These are phyloP conservation scores for Sophora flavescens DNA, from an alignment of 306 rosid species.

Conservation along the genomic window DNA sequence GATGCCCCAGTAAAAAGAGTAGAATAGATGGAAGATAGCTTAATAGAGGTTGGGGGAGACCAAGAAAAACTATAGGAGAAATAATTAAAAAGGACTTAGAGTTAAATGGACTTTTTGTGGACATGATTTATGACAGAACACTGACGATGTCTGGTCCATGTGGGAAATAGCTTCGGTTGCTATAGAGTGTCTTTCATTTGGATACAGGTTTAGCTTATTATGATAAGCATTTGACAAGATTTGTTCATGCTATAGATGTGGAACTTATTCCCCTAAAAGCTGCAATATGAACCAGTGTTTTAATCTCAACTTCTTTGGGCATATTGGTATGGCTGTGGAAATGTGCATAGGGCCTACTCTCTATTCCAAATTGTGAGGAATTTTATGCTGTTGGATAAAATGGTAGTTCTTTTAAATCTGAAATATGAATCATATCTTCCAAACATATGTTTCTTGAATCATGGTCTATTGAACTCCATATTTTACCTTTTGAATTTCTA, in stretches of 20 bases:
- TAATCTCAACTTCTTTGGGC: background rate
- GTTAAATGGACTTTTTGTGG: background rate
- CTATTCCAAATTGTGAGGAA: constrained; percentile 18
- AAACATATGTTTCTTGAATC: constrained; percentile 12
- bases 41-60: background rate
- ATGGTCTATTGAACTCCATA: constrained; percentile 8
- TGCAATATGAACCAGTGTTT: background rate
- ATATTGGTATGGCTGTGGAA: constrained; percentile 5
- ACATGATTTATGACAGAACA: background rate
- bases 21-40: background rate
- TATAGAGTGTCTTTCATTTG: constrained; percentile 19
- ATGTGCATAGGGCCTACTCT: constrained; percentile 11
- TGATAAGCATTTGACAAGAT: background rate
- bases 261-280: background rate
- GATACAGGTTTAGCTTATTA: constrained; percentile 25
- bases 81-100: no score
- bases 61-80: background rate
- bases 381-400: constrained; percentile 20
- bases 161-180: background rate
- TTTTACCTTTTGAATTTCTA: constrained; percentile 7
- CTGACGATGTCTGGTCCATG: background rate
- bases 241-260: background rate
- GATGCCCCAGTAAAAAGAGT: background rate
- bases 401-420: constrained; percentile 31
- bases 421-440: constrained; percentile 26